Base-by-base conservation (phyloP, 2,329 filamentous ascomycete species). In the Neoscytalidium dimidiatum region DNA sequence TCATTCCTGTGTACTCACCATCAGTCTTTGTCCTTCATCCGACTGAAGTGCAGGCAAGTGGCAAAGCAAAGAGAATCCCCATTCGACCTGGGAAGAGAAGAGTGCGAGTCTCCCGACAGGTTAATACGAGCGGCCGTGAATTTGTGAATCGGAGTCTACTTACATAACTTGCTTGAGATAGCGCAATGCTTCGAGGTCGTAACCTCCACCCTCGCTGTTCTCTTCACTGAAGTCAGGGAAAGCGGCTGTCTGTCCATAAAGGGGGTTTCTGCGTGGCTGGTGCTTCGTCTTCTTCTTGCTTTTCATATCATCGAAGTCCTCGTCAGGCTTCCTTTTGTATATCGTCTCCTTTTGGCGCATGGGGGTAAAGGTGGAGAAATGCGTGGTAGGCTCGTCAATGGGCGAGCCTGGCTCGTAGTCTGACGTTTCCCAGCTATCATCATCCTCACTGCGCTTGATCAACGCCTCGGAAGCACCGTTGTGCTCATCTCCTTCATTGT, bases 1-100 rank as follows among this genome's bases (percentile, higher is more conserved):
- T 96, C 88, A 69, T 86, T 84, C 80, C 92, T 95, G 78, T 67
- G 70, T 28, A 60, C 56, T 60, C 38, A 62, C 31, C 66, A 68
- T 64, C 62, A 67, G 21, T 66, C 58, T 56, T 67, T 67, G 21
- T 66, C 58, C 57, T 67, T 67, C 72, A 68, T 65, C 67, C 60
- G 66, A 65, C 53, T 31, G 62, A 60, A 23, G 56, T 33, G 17
- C 8, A 66, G 21, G 64, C 9, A 26, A 38, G 23, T 33, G 26
- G 28, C 11, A 38, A 56, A 29, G 13, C 35, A 21, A 21, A 19
- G 33, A 19, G 19, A 19, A 29, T 28, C 23, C 17, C 26, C 35
- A 17, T 28, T 58, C 17, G 53, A 29, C 53, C 21, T 31, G 58
- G 52, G 23, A 38, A 17, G 33, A 38, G 41, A 61, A 53, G 44